phyloP scores from a whole-genome alignment of 345 rosid species.

The Boechera retrofracta region DNA sequence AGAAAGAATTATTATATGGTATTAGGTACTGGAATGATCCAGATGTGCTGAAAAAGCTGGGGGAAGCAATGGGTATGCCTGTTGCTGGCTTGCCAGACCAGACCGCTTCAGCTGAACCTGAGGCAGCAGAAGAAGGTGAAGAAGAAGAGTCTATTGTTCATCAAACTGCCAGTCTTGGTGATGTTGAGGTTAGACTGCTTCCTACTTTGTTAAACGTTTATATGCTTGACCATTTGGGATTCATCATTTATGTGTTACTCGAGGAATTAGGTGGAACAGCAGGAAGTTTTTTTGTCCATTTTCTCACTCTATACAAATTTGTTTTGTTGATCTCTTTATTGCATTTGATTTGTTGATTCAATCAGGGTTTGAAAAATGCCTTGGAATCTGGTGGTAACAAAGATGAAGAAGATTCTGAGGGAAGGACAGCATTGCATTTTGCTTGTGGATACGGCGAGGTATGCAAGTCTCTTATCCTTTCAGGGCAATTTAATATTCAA shows the following conservation, averaged over 20 bases:
- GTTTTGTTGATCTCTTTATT: slow-evolving; percentile 7
- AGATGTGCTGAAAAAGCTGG: slow-evolving; percentile 86
- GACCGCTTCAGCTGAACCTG: slow-evolving; percentile 67
- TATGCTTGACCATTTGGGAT: slow-evolving; percentile 15
- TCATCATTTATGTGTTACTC: slow-evolving; percentile 3
- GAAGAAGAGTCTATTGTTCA: slow-evolving; percentile 96
- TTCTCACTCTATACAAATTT: background rate
- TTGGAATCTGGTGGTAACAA: slow-evolving; percentile 87
- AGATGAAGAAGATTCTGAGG: slow-evolving; percentile 98
- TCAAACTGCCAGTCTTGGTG: slow-evolving; percentile 91
- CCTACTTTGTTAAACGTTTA: slow-evolving; percentile 2
- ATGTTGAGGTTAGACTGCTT: slow-evolving; percentile 70
- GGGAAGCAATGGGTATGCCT: slow-evolving; percentile 98
- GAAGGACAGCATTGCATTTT: slow-evolving; percentile 97
- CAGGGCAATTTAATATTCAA: background rate
- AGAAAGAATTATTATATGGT: slow-evolving; percentile 19
- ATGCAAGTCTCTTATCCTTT: slow-evolving; percentile 33
- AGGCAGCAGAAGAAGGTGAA: slow-evolving; percentile 72
- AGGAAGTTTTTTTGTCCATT: background rate
- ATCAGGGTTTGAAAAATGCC: slow-evolving; percentile 83
- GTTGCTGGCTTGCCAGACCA: slow-evolving; percentile 58
- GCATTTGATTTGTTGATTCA: slow-evolving; percentile 22
- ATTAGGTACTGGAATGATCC: slow-evolving; percentile 95
- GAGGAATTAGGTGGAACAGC: background rate
- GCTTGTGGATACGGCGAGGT: slow-evolving; percentile 99